Evolutionary conservation across 345 rosid genomes (phyloP), one percentile per base, ranked within the genome.

Genomic region (Salix koriyanagi): DNA sequence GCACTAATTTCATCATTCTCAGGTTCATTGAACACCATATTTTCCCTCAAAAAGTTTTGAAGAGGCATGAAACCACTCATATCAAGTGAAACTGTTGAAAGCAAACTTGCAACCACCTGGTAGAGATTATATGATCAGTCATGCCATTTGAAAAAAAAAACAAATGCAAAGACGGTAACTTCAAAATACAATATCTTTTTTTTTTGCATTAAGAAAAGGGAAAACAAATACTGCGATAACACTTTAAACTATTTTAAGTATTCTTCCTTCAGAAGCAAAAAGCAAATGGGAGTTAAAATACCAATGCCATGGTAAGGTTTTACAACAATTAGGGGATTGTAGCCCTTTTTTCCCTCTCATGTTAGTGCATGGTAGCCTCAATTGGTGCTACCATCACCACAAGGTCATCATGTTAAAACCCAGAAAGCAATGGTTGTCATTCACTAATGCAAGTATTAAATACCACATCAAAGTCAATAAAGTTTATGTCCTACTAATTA

Each of bases 91-190:
- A 46, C 73, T 71, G 77, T 85, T 79, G 92, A 85, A 77, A 71
- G 79, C 76, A 85, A 86, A 79, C 85, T 87, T 77, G 77, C 82
- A 81, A 88, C 78, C 77, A 84, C 90, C 99, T 95, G 91, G 69
- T 1, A 83, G 74, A 80, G 74, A 83, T 28, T 82, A 82, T 71
- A 82, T 69, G 74, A 69, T 74, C 69, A 79, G 70, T 64, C 36
- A 76, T 61, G 48, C 73, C 73, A 8, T 67, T 73, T 37, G 7
- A 69, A 7, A 65, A 32, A 65, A 10, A 71, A 39, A 41, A 77
- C 2, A 2, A 32, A 32, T 39, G 42, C 26, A 42, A 5, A 68
- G 54, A 50, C 28, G 16, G 16, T 44, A 44, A 44, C 50, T 44
- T 44, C 16, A 44, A 44, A 44, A 44, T 13, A 44, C 5, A 44